Percentiles rank a stretch among this genome's conserved stretches.
Conservation (phyloP, 2,329 filamentous ascomycete genomes). For the Cladosporium colombiae region DNA sequence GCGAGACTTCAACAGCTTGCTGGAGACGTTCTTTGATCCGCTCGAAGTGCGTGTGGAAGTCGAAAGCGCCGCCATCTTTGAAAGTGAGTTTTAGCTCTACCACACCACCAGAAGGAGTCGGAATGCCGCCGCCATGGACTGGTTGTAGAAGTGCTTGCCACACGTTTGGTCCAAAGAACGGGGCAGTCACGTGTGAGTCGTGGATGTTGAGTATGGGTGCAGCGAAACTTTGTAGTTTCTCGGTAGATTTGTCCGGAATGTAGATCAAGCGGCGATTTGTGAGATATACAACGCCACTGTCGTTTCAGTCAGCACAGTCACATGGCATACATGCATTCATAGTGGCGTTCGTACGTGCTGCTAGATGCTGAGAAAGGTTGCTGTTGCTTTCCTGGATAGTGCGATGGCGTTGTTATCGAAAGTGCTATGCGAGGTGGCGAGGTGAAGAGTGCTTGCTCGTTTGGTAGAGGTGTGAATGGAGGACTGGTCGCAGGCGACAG, state of each 20-base stretch:
- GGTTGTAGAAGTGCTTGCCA: constrained; percentile 82
- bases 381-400: constrained; percentile 65
- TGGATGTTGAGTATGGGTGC: constrained; percentile 83
- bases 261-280: constrained; percentile 71
- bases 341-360: constrained; percentile 12
- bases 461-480: constrained; percentile 78
- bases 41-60: constrained; percentile 82
- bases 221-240: constrained; percentile 80
- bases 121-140: constrained; percentile 80
- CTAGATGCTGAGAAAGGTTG: constrained; percentile 35
- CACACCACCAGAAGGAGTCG: constrained; percentile 66
- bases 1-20: constrained; percentile 74
- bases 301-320: constrained; percentile 10
- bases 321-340: background rate
- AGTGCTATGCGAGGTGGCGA: constrained; percentile 78
- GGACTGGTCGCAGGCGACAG: constrained; percentile 61
- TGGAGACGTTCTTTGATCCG: constrained; percentile 79
- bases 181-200: constrained; percentile 82
- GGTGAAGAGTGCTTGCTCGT: constrained; percentile 78
- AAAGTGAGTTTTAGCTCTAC: constrained; percentile 85
- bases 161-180: constrained; percentile 90
- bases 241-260: constrained; percentile 69
- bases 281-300: constrained; percentile 30
- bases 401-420: constrained; percentile 55
- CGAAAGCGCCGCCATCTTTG: constrained; percentile 91